A percentile compares a stretch with the other conserved stretches of the same genome.
phyloP scores from a whole-genome alignment of 2,329 filamentous ascomycete genomes.

The Venturiaceae sp. region DNA sequence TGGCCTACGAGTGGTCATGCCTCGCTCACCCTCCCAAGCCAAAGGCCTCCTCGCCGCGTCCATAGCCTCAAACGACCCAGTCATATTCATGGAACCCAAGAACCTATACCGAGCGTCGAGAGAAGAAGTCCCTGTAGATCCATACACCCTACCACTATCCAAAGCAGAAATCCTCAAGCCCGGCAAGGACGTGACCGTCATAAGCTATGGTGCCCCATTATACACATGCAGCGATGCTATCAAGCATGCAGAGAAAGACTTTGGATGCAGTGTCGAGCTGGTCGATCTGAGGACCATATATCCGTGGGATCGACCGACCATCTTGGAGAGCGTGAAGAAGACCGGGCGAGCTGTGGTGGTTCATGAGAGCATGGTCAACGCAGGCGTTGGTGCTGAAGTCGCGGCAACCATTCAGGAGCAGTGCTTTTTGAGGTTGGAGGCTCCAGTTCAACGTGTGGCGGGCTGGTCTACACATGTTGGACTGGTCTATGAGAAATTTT shows the following conservation, averaged over 20 bases:
- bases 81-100: constrained; percentile 91
- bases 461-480: constrained; percentile 86
- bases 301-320: constrained; percentile 78
- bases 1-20: constrained; percentile 75
- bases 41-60: constrained; percentile 79
- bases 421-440: constrained; percentile 75
- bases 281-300: constrained; percentile 85
- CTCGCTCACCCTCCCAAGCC: constrained; percentile 75
- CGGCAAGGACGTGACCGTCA: constrained; percentile 70
- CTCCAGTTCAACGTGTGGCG: constrained; percentile 73
- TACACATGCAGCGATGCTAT: constrained; percentile 77
- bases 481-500: constrained; percentile 59
- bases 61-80: constrained; percentile 66
- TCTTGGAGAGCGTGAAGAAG: constrained; percentile 75
- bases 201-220: constrained; percentile 83
- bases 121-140: constrained; percentile 74
- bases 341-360: constrained; percentile 82
- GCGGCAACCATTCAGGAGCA: constrained; percentile 81
- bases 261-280: constrained; percentile 69
- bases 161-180: constrained; percentile 77
- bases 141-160: constrained; percentile 75
- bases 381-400: constrained; percentile 80
- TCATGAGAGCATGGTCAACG: constrained; percentile 87
- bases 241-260: constrained; percentile 57
- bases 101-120: constrained; percentile 85